Evolutionary conservation across 345 rosid genomes (phyloP).

Genomic region (Linum lewisii): DNA sequence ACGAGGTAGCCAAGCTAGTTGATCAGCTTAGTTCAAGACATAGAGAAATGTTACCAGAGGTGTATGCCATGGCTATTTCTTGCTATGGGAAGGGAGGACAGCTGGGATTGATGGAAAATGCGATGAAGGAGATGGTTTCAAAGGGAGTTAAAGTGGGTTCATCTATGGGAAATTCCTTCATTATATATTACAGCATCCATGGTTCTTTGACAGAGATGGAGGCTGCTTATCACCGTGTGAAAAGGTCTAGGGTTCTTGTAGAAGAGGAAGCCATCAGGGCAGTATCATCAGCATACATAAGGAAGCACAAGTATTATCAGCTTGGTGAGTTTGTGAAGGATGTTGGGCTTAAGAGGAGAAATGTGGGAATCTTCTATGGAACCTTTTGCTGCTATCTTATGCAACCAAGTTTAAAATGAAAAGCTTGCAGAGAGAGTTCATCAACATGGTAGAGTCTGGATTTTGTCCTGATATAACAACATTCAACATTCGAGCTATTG

Average conservation of each 20-base stretch:
- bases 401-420: slow-evolving; percentile 89
- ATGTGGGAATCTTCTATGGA: slow-evolving; percentile 65
- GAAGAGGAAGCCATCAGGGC: slow-evolving; percentile 48
- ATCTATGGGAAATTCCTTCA: slow-evolving; percentile 37
- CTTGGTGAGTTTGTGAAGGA: slow-evolving; percentile 51
- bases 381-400: slow-evolving; percentile 57
- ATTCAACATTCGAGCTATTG: slow-evolving; percentile 63
- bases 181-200: slow-evolving; percentile 38
- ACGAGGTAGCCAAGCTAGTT: slow-evolving; percentile 28
- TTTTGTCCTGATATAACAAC: slow-evolving; percentile 68
- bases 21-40: slow-evolving; percentile 33
- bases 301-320: slow-evolving; percentile 35
- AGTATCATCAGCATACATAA: slow-evolving; percentile 42
- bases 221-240: slow-evolving; percentile 44
- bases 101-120: slow-evolving; percentile 52
- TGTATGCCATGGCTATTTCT: slow-evolving; percentile 41
- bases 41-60: slow-evolving; percentile 19
- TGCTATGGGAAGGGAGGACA: slow-evolving; percentile 56
- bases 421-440: slow-evolving; percentile 69
- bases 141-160: slow-evolving; percentile 38
- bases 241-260: slow-evolving; percentile 41
- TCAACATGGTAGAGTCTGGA: slow-evolving; percentile 48
- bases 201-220: slow-evolving; percentile 60
- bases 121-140: slow-evolving; percentile 33
- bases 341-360: slow-evolving; percentile 55